Percentiles rank a stretch among this genome's conserved stretches.
These are phyloP conservation scores for Dipteronia sinensis DNA, from an alignment of 345 rosid species.

Conservation along the genomic window DNA sequence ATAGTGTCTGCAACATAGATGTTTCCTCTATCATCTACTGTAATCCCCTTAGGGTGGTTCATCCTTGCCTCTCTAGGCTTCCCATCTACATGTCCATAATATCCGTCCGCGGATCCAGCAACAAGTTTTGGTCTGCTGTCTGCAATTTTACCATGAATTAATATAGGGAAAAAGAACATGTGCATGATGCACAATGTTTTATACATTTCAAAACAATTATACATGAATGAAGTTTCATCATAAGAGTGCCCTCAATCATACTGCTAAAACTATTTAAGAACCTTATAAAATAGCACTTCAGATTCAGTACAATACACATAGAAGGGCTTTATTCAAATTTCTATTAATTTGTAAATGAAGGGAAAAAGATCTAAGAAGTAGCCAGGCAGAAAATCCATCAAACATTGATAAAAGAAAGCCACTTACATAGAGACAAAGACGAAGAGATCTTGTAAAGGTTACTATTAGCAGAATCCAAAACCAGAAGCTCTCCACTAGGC, in stretches of 20 bases:
- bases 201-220: constrained; percentile 1
- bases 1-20: constrained; percentile 84
- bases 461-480: constrained; percentile 89
- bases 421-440: constrained; percentile 88
- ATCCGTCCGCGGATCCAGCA: constrained; percentile 88
- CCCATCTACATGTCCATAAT: constrained; percentile 90
- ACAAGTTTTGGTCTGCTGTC: constrained; percentile 82
- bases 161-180: constrained; percentile 7
- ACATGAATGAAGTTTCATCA: neutral
- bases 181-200: neutral
- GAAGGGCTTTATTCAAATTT: constrained; percentile 1
- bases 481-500: constrained; percentile 82
- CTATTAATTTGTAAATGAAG: neutral
- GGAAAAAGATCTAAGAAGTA: neutral
- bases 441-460: constrained; percentile 89
- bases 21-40: constrained; percentile 91
- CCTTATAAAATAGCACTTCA: neutral
- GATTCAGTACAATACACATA: neutral
- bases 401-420: constrained; percentile 6
- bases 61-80: constrained; percentile 78
- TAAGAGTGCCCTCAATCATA: neutral
- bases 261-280: neutral
- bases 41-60: constrained; percentile 89
- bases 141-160: constrained; percentile 31
- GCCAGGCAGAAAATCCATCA: neutral